Evolutionary conservation across 2,329 filamentous ascomycete species (phyloP), one percentile per base, ranked within the genome.

Genomic region (Claviceps quebecensis): DNA sequence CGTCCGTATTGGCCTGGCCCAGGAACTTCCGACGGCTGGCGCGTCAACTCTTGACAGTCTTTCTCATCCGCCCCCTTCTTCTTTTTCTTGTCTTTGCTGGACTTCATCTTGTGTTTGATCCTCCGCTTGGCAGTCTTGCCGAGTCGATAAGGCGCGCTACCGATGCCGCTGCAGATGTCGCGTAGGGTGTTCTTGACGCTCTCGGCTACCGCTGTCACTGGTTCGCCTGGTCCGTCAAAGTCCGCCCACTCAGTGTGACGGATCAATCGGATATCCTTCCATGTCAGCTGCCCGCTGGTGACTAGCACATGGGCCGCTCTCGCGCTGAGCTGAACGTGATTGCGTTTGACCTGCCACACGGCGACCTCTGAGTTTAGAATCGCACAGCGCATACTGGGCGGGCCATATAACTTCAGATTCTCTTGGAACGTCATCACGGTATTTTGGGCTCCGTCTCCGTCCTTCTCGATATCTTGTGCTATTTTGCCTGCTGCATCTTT

Each of bases 191-290:
- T 72, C n/a, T 77, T 71, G 4, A 87, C 57, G 0, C 81, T 82
- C 11, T 78, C 77, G 37, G 78, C 77, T 4, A 77, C 68, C 3
- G 83, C 84, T 0, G 83, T 85, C 13, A 88, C 69, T 0, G 84
- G 84, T 60, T 87, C 84, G 0, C 84, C 84, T 0, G 84, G 83
- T 0, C 85, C 85, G 56, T 85, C 82, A 58, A 87, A 87, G 58
- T 87, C 84, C 57, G 86, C 86, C 82, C 84, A 88, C 58, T 86
- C 83, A 48, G 75, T 78, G 58, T 85, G 81, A 8, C 84, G 72
- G 8, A 86, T 60, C 0, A 87, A 70, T 13, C 77, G 74, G 46
- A 88, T 65, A 53, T 80, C 76, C 51, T 75, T 77, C 77, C 81
- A 86, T 23, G 73, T 72, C 22, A 86, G 60, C 55, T 77, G 73